A percentile compares a stretch with the other conserved stretches of the same genome.
phyloP scores from a whole-genome alignment of 768 basidiomycete species.

The Sistotremastrum niveocremeum region DNA sequence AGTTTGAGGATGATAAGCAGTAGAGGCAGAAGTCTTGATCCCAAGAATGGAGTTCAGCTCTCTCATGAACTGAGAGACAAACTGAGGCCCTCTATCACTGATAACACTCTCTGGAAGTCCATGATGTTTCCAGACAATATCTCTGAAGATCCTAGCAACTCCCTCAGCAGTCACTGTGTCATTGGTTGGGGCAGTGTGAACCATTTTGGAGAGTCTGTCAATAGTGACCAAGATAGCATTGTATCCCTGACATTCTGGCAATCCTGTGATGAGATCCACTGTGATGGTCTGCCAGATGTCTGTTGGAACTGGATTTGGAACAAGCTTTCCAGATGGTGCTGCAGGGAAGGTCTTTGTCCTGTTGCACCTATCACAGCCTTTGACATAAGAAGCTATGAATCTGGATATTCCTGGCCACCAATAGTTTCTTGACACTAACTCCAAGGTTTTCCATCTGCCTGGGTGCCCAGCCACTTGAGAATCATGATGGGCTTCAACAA shows the following conservation, averaged over 20 bases:
- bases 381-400: too few relatives aligned
- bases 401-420: too few relatives aligned
- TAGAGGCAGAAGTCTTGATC: slow-evolving; percentile 21
- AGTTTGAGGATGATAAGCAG: slow-evolving; percentile 31
- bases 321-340: slow-evolving; percentile 1
- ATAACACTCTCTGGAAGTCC: slow-evolving; percentile 6
- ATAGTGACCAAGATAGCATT: slow-evolving; percentile 11
- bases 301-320: slow-evolving; percentile 3
- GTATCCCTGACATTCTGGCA: slow-evolving; percentile 10
- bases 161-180: slow-evolving; percentile 11
- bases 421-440: too few relatives aligned
- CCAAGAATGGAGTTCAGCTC: slow-evolving; percentile 18
- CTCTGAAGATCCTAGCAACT: slow-evolving; percentile 6
- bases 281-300: slow-evolving; percentile 12
- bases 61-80: slow-evolving; percentile 19
- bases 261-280: slow-evolving; percentile 13
- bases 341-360: too few relatives aligned
- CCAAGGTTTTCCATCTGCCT: too few relatives aligned
- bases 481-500: too few relatives aligned
- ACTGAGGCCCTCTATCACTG: slow-evolving; percentile 14
- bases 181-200: slow-evolving; percentile 14
- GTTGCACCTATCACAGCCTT: too few relatives aligned
- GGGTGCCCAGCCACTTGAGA: too few relatives aligned
- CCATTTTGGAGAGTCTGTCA: slow-evolving; percentile 16
- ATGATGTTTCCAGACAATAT: slow-evolving; percentile 6